Conservation (phyloP, 164 flowering plant genomes). For the Saururus chinensis region DNA sequence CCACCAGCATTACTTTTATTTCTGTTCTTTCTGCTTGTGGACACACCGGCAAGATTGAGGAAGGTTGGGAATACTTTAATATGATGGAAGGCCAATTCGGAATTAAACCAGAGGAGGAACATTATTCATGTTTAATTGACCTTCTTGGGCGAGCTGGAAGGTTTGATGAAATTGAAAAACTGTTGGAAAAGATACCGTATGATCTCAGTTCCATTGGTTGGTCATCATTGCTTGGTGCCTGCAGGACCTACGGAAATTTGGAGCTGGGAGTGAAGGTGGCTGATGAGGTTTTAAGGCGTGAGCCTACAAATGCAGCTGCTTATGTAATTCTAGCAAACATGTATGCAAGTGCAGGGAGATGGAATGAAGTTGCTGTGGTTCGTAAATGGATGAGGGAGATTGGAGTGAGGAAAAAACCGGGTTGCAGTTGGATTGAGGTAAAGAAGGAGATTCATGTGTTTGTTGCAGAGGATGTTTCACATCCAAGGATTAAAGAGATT, state of each 20-base stretch:
- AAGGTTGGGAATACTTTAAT: constrained; percentile 36
- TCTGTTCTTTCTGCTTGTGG: constrained; percentile 62
- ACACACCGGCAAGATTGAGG: constrained; percentile 50
- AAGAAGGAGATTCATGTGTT: constrained; percentile 48
- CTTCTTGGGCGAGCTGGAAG: constrained; percentile 77
- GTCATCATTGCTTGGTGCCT: constrained; percentile 71
- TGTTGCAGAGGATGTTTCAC: constrained; percentile 68
- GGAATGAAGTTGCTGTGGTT: constrained; percentile 41
- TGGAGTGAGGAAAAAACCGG: constrained; percentile 67
- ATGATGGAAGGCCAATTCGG: constrained; percentile 45
- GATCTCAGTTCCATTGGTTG: constrained; percentile 46
- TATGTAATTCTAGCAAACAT: constrained; percentile 64
- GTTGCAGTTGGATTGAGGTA: constrained; percentile 81
- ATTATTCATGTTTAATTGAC: constrained; percentile 83
- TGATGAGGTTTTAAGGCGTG: constrained; percentile 35
- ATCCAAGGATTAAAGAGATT: constrained; percentile 59
- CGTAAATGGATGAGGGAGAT: constrained; percentile 49
- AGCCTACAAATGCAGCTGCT: constrained; percentile 57
- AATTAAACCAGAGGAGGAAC: constrained; percentile 52
- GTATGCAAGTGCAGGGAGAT: constrained; percentile 45
- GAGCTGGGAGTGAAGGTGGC: constrained; percentile 68
- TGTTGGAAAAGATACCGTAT: constrained; percentile 56
- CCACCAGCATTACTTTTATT: constrained; percentile 62
- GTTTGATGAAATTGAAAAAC: constrained; percentile 50
- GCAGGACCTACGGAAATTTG: constrained; percentile 54